Base-by-base conservation (phyloP, 331 rosid genomes). In the Prunus yedoensis region DNA sequence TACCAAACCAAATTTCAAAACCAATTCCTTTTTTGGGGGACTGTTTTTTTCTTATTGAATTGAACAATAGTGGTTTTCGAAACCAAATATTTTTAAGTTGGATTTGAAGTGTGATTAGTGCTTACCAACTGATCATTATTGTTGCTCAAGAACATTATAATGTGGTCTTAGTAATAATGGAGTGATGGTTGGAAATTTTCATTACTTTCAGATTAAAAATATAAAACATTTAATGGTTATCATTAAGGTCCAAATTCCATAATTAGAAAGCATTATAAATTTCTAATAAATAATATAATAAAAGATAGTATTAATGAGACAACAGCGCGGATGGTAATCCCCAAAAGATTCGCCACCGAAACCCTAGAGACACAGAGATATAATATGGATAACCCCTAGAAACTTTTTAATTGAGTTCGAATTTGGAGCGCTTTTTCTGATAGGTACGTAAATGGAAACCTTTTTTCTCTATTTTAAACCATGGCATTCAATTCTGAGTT, bases 281-380 rank as follows among this genome's bases (percentile, higher is more conserved):
- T 62, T 16, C 45, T 14, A 28, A 30, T 32, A 62, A 62, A 63
- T 63, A 32, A 32, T 32, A 32, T 63, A 63, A 63, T 16, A 63
- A 61, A 28, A 62, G 21, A 28, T 28, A 62, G 35, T 17, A 63
- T 53, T 10, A 70, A n/a, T n/a, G 27, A 52, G 74, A 70, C 64
- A 71, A 57, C 65, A 17, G 65, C 65, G 65, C 75, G 46, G 60
- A 38, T 71, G 76, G 75, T 49, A 71, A 56, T 71, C 76, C 76
- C 76, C 54, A 57, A 71, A 71, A 41, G 49, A 71, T 71, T 41
- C 54, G 66, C 17, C 66, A 71, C 76, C 49, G 76, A 49, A 57
- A 71, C 76, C 76, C 76, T 71, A 71, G 54, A 70, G 32, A 56
- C 66, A 57, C 2, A 57, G 54, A 71, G 12, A 49, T 16, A 35